Evolutionary conservation across 2,329 filamentous ascomycete species (phyloP).

Genomic region (Sordariomycetes sp.): DNA sequence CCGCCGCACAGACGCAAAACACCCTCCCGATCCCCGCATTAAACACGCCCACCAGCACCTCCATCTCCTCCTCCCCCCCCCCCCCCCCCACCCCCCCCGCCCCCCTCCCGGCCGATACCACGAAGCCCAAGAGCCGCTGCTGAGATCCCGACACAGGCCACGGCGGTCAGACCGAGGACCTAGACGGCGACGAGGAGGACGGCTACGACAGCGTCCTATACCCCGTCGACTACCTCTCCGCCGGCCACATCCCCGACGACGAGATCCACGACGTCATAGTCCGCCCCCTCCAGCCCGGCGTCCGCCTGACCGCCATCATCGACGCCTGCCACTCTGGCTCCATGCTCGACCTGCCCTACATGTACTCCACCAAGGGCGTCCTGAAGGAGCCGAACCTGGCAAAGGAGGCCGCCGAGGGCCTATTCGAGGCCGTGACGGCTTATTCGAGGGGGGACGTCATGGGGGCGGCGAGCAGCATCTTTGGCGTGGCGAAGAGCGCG

Average conservation of each 20-base stretch:
- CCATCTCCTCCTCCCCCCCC: background rate
- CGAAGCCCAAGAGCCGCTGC: too few species aligned
- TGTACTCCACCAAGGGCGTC: slow-evolving; percentile 54
- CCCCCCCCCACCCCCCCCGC: background rate
- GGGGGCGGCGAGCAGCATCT: slow-evolving; percentile 59
- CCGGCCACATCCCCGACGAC: slow-evolving; percentile 43
- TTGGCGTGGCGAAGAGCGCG: slow-evolving; percentile 66
- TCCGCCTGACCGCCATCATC: slow-evolving; percentile 44
- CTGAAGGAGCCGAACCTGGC: slow-evolving; percentile 62
- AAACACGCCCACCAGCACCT: background rate
- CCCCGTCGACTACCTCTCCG: slow-evolving; percentile 38
- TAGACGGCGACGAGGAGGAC: slow-evolving; percentile 43
- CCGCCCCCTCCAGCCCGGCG: slow-evolving; percentile 47
- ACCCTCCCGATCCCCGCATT: background rate
- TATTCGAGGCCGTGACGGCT: slow-evolving; percentile 54
- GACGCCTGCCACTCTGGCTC: slow-evolving; percentile 46
- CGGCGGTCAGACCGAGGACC: slow-evolving; percentile 40
- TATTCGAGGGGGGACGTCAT: slow-evolving; percentile 71
- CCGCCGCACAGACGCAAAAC: background rate
- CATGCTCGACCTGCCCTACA: slow-evolving; percentile 42
- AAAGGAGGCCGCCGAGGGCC: slow-evolving; percentile 55
- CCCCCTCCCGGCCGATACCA: too few species aligned
- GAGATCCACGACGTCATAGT: slow-evolving; percentile 54
- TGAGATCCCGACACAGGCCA: too few species aligned
- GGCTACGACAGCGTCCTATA: slow-evolving; percentile 46